Evolutionary conservation across 2,329 filamentous ascomycete species (phyloP), one percentile per base, ranked within the genome.

Genomic region (Geosmithia flava): DNA sequence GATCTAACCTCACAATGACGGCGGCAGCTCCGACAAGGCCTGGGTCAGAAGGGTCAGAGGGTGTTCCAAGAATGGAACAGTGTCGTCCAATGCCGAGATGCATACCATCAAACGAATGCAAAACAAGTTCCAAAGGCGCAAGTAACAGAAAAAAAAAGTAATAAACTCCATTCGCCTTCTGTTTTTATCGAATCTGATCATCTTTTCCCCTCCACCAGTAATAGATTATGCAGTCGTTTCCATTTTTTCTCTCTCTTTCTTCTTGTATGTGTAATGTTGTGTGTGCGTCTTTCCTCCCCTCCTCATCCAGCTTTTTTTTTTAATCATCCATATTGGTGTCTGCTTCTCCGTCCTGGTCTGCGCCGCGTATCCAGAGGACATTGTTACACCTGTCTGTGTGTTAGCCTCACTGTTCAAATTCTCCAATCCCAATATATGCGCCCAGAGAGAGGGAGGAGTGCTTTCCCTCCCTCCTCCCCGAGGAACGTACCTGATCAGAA

Each of bases 401-500:
- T n/a, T n/a, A n/a, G n/a, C n/a, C n/a, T n/a, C n/a, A n/a, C n/a
- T n/a, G n/a, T n/a, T n/a, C n/a, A n/a, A n/a, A n/a, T n/a, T n/a
- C n/a, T n/a, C n/a, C n/a, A n/a, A n/a, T n/a, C n/a, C n/a, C n/a
- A n/a, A n/a, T n/a, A n/a, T n/a, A n/a, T n/a, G n/a, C n/a, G n/a
- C n/a, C n/a, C n/a, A n/a, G n/a, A n/a, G n/a, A n/a, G n/a, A n/a
- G n/a, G n/a, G n/a, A n/a, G n/a, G n/a, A n/a, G n/a, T n/a, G n/a
- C n/a, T n/a, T n/a, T 41, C 37, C 17, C 8, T 8, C 23, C 8
- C 23, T 27, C 23, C 23, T 27, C 8, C 23, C 23, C 23, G n/a
- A n/a, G n/a, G n/a, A n/a, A 3, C 33, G 6, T 52, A 94, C 85
- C 91, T 76, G 61, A 98, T 97, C 59, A 98, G 68, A 44, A 98